Evolutionary conservation across 139 green algal genomes (phyloP).

Genomic region (Edaphochlamys debaryana): DNA sequence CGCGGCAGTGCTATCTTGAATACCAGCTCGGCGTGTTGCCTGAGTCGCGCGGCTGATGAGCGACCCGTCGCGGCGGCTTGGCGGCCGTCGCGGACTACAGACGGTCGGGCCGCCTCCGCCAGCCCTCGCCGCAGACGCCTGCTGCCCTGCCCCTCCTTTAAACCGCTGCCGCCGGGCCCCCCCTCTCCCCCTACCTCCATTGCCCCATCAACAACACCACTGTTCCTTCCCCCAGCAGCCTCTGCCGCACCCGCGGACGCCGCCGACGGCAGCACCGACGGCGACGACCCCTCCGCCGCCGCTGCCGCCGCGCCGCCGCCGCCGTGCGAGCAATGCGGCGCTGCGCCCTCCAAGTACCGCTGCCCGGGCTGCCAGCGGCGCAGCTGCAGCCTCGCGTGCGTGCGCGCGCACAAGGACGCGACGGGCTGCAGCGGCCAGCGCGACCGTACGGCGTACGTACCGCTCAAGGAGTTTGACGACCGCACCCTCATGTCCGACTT

Average conservation of each 20-base stretch:
- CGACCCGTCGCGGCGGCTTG: too few species aligned
- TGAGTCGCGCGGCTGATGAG: too few species aligned
- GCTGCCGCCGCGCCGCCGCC: not conserved
- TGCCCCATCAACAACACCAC: too few species aligned
- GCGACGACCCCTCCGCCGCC: not conserved
- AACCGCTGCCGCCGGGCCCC: too few species aligned
- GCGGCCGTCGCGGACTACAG: too few species aligned
- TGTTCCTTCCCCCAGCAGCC: not conserved
- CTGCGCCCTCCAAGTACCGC: slow-evolving; percentile 63
- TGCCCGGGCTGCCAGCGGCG: slow-evolving; percentile 70
- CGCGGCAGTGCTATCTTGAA: too few species aligned
- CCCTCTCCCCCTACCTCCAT: too few species aligned
- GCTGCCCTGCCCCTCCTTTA: too few species aligned
- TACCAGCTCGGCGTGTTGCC: too few species aligned
- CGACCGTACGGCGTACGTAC: slow-evolving; percentile 70
- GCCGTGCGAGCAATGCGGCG: slow-evolving; percentile 57
- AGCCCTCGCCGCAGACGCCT: too few species aligned
- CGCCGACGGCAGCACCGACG: not conserved
- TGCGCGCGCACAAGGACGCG: slow-evolving; percentile 67
- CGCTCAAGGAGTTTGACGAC: slow-evolving; percentile 72
- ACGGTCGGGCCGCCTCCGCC: too few species aligned
- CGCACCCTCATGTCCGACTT: slow-evolving; percentile 70
- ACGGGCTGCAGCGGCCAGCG: slow-evolving; percentile 75
- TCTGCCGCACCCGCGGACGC: not conserved
- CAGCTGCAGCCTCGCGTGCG: slow-evolving; percentile 77